phyloP scores from a whole-genome alignment of 495 filamentous ascomycete genomes.

The Penicillium nucicola region DNA sequence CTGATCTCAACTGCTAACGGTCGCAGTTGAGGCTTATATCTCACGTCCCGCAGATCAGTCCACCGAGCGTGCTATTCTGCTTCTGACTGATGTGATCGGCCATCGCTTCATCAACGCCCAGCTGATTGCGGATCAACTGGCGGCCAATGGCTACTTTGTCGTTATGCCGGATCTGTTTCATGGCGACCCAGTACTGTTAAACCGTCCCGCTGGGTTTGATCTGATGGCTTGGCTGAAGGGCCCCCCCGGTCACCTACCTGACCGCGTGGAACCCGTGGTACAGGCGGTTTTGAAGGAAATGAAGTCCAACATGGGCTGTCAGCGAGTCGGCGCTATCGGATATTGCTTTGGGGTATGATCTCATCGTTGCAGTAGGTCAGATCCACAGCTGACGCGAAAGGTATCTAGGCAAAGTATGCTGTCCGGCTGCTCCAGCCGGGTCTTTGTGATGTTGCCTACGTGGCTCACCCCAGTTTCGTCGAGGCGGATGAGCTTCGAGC shows the following conservation, averaged over 20 bases:
- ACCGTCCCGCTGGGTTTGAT: conserved; percentile 24
- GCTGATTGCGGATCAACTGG: conserved; percentile 66
- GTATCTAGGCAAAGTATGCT: conserved; percentile 46
- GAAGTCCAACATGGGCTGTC: conserved; percentile 46
- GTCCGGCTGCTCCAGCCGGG: conserved; percentile 36
- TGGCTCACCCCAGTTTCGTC: conserved; percentile 72
- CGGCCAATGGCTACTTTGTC: conserved; percentile 72
- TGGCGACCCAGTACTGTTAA: conserved; percentile 30
- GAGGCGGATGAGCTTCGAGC: conserved; percentile 64
- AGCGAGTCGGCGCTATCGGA: conserved; percentile 65
- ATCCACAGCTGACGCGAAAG: not conserved
- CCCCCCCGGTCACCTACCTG: conserved; percentile 54
- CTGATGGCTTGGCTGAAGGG: conserved; percentile 25
- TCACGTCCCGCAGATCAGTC: conserved; percentile 18
- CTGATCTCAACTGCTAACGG: not conserved
- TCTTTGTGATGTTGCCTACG: conserved; percentile 55
- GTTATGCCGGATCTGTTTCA: conserved; percentile 57
- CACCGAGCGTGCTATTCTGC: conserved; percentile 24
- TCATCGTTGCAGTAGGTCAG: not conserved
- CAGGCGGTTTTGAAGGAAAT: conserved; percentile 52
- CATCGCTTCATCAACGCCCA: conserved; percentile 34
- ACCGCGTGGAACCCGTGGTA: conserved; percentile 60
- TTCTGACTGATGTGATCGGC: conserved; percentile 34
- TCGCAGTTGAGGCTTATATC: conserved; percentile 28
- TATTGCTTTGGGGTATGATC: conserved; percentile 68